phyloP scores from a whole-genome alignment of 257 asterid genomes.

The Oldenlandia corymbosa region DNA sequence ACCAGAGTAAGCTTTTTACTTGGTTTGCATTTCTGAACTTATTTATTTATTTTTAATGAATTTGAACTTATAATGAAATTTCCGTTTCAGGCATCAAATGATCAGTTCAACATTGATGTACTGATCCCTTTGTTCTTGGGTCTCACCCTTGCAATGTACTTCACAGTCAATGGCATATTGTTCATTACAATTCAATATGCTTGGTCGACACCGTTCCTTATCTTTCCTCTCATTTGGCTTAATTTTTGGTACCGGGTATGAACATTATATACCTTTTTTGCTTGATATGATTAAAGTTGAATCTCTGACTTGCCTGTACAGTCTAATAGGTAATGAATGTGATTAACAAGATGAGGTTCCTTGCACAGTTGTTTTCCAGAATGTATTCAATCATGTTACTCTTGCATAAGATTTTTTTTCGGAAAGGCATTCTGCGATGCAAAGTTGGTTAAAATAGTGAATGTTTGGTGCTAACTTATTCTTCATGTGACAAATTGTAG shows the following conservation, averaged over 20 bases:
- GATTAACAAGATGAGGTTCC: neutral
- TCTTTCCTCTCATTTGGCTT: constrained; percentile 58
- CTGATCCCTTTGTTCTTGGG: constrained; percentile 43
- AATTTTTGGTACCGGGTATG: constrained; percentile 71
- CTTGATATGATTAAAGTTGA: neutral
- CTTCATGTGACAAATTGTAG: neutral
- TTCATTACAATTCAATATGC: constrained; percentile 50
- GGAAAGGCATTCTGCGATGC: neutral
- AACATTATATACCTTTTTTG: neutral
- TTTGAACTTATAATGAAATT: constrained; percentile 2
- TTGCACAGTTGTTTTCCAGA: neutral
- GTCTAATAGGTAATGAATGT: neutral
- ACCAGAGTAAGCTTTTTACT: constrained; percentile 48
- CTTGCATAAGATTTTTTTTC: neutral
- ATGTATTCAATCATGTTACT: neutral
- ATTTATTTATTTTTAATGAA: neutral
- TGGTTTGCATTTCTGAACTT: neutral
- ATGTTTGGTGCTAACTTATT: neutral
- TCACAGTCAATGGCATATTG: constrained; percentile 37
- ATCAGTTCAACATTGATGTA: constrained; percentile 51
- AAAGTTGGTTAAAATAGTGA: neutral
- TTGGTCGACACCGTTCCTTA: constrained; percentile 57
- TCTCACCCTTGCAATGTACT: constrained; percentile 27
- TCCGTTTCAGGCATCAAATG: constrained; percentile 53
- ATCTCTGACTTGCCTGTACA: neutral